Conservation (phyloP, 257 asterid species). For the Osmanthus fragrans region DNA sequence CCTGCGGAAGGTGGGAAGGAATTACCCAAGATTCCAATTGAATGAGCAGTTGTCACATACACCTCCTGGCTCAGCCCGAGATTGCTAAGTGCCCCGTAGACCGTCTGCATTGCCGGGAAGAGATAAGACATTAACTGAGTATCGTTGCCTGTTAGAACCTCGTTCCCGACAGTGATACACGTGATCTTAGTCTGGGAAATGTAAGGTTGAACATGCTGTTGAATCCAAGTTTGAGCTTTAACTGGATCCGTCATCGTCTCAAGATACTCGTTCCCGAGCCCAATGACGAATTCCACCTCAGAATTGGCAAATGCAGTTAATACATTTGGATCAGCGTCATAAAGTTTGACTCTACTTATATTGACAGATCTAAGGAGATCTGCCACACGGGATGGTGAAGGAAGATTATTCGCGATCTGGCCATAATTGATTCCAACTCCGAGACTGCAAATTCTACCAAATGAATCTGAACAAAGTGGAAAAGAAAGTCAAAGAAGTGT, state of each 20-base stretch:
- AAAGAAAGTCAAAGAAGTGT: neutral
- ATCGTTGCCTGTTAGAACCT: slow-evolving; percentile 64
- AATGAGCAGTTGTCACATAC: slow-evolving; percentile 73
- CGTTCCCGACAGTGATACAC: slow-evolving; percentile 81
- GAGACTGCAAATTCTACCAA: slow-evolving; percentile 20
- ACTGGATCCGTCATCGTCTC: slow-evolving; percentile 56
- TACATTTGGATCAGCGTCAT: slow-evolving; percentile 79
- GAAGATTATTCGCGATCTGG: slow-evolving; percentile 82
- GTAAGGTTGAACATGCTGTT: slow-evolving; percentile 67
- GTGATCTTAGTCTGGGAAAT: slow-evolving; percentile 61
- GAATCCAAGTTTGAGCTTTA: slow-evolving; percentile 77
- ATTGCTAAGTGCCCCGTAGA: slow-evolving; percentile 42
- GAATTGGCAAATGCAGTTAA: slow-evolving; percentile 67
- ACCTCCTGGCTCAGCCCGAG: slow-evolving; percentile 55
- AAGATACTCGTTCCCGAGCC: slow-evolving; percentile 71
- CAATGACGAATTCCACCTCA: slow-evolving; percentile 62
- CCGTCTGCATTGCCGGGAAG: slow-evolving; percentile 73
- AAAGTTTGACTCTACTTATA: slow-evolving; percentile 64
- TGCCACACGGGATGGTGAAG: slow-evolving; percentile 68
- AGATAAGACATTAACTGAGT: slow-evolving; percentile 41
- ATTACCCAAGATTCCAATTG: slow-evolving; percentile 41
- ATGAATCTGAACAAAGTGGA: slow-evolving; percentile 36
- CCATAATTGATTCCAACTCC: slow-evolving; percentile 93
- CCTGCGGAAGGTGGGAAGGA: slow-evolving; percentile 91
- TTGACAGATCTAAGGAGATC: slow-evolving; percentile 61